Base-by-base conservation (phyloP, 345 rosid species). In the Pseudoturritis turrita region DNA sequence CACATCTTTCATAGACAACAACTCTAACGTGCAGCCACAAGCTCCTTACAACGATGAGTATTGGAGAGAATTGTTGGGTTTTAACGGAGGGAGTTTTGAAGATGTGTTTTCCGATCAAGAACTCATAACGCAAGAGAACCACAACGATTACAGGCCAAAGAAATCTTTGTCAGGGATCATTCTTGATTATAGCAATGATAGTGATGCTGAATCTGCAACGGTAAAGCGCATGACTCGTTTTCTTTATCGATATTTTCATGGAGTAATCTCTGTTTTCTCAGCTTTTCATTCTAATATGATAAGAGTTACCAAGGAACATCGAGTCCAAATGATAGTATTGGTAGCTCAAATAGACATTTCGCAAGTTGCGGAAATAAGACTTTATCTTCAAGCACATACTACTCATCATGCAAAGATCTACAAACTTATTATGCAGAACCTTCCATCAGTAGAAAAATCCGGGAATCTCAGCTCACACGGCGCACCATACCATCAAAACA, bases 251-350 rank as follows among this genome's bases (percentile, higher is more conserved):
- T 18, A 15, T 19, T 18, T 26, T 25, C 17, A 11, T 63, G 55
- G 44, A 40, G 26, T 61, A 28, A 26, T 63, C 7, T 63, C 7
- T 62, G 10, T 51, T 43, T 43, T 11, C 46, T 54, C 21, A 41
- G 0, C 0, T 71, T 19, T 71, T 1, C 8, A 10, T 62, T 61
- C 6, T 51, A n/a, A 37, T 19, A n/a, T 61, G 18, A 35, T n/a
- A 64, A 72, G 70, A 72, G 77, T 72, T 63, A 72, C 67, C 37
- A 60, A 74, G 54, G 21, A 49, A 46, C n/a, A n/a, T n/a, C n/a
- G n/a, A n/a, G n/a, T n/a, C n/a, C n/a, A n/a, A n/a, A n/a, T n/a
- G n/a, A n/a, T n/a, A n/a, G n/a, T n/a, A 28, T 17, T 36, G 54
- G 58, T 39, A 74, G 73, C 49, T 14, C 61, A 14, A 35, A 29